Base-by-base conservation (phyloP, 345 rosid genomes). In the Pistacia integerrima region DNA sequence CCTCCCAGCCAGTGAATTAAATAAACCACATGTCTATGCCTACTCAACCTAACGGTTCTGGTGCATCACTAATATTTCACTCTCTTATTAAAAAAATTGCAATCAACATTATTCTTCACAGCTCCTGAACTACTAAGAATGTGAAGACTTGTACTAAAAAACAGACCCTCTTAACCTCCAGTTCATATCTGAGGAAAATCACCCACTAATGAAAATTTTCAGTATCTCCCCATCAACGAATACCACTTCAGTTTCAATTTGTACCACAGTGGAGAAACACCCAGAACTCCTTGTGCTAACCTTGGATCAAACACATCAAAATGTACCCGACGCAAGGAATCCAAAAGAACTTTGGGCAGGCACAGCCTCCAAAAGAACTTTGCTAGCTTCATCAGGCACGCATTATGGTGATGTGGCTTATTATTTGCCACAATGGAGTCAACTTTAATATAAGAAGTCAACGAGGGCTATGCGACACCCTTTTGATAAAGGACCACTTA, bases 231-330 rank as follows among this genome's bases (percentile, higher is more conserved):
- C 72, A 85, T 88, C 93, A 92, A 91, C 28, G 98, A 91, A 81
- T 78, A 68, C 93, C 95, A 95, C 82, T 90, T 95, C 68, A 95
- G 81, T 82, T 91, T 93, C 76, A 93, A 35, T 70, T 92, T 98
- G 83, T 84, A 93, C 86, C 81, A 83, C 69, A 93, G 82, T n/a
- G 94, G 99, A 73, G 96, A 81, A 74, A 86, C 80, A 46, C 99
- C 98, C 77, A 95, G 79, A 82, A 90, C 80, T 56, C 97, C 97
- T 84, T 86, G 85, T 7, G 84, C 87, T 67, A 95, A 70, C 82
- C 88, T 88, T 1, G 97, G 89, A 83, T 93, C 94, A 77, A 90
- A 95, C 71, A 93, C 97, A 78, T 94, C 94, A 76, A 92, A 94
- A 17, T 88, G 92, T 52, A 85, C 93, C 79, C 46, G 82, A 52